Base-by-base conservation (phyloP, 2,329 filamentous ascomycete species). In the Ascochyta rabiei region DNA sequence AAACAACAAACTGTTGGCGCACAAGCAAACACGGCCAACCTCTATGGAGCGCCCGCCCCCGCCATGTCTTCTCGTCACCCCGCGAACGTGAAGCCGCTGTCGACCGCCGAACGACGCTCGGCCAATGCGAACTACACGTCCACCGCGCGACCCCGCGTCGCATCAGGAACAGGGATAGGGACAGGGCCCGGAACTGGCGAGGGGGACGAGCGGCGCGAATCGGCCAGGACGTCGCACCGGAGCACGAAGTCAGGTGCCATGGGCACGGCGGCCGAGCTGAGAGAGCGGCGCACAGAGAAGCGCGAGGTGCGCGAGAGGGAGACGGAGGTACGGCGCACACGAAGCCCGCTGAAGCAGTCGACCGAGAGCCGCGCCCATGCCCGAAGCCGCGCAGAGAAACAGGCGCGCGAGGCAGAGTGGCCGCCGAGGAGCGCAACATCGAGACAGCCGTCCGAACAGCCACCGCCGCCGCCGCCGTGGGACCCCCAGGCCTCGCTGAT, bases 401-500 rank as follows among this genome's bases (percentile, higher is more conserved):
- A 62, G 15, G 42, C 66, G 43, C 62, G 66, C 33, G 63, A 66
- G 38, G 48, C 53, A 26, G 68, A 70, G 40, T 62, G 68, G 42
- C 58, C 64, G 9, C 58, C 67, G 40, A 56, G 56, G n/a, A 64
- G 54, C 37, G 53, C 63, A 3, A 44, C 60, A n/a, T 58, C 65
- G 30, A 35, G 58, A 33, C 66, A 61, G 31, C 53, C 64, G 33
- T 60, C 62, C 7, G 68, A 74, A 53, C 53, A 62, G 5, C 56
- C 59, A 68, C 60, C 51, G 48, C 77, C 71, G 46, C 63, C 48
- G 48, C 77, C 71, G 46, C 75, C 80, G 68, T 98, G 95, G 95
- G 87, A 86, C 51, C 93, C 95, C 0, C 84, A 91, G 70, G 93
- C 87, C 8, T 88, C 84, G 1, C 79, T 98, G 19, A 80, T 93